A percentile compares a stretch with the other conserved stretches of the same genome.
phyloP scores from a whole-genome alignment of 148 eudicot species.

The Rhododendron simsii region DNA sequence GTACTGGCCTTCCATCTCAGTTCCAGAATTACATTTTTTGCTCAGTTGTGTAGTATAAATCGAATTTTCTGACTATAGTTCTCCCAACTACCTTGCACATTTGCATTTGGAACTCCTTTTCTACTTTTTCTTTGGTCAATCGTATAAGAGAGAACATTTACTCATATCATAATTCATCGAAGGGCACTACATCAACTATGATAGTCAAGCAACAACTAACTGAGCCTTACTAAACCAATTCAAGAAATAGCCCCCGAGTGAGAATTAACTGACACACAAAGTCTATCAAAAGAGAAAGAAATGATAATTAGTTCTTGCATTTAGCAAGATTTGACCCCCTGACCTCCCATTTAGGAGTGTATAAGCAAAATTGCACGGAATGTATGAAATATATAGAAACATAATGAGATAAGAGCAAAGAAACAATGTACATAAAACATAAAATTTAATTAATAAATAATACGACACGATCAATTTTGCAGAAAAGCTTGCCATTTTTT shows the following conservation, averaged over 20 bases:
- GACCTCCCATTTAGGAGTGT: neutral
- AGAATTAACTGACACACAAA: neutral
- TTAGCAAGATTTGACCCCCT: neutral
- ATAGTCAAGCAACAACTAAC: neutral
- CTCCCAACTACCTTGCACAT: neutral
- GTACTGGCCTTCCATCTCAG: neutral
- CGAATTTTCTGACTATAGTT: neutral
- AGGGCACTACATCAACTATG: neutral
- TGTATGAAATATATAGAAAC: neutral
- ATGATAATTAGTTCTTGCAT: neutral
- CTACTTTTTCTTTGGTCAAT: neutral
- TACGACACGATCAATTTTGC: neutral
- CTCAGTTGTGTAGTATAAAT: neutral
- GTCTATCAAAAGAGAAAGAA: neutral
- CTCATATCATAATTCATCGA: neutral
- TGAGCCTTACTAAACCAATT: neutral
- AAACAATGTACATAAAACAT: neutral
- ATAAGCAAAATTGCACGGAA: neutral
- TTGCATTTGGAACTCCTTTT: neutral
- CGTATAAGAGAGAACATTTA: neutral
- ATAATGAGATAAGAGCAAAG: neutral
- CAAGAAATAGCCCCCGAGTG: neutral
- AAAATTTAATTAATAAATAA: too few species aligned
- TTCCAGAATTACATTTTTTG: neutral
- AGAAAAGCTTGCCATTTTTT: neutral